phyloP scores from a whole-genome alignment of 2,329 filamentous ascomycete genomes.

The Waltergamsia citrina region DNA sequence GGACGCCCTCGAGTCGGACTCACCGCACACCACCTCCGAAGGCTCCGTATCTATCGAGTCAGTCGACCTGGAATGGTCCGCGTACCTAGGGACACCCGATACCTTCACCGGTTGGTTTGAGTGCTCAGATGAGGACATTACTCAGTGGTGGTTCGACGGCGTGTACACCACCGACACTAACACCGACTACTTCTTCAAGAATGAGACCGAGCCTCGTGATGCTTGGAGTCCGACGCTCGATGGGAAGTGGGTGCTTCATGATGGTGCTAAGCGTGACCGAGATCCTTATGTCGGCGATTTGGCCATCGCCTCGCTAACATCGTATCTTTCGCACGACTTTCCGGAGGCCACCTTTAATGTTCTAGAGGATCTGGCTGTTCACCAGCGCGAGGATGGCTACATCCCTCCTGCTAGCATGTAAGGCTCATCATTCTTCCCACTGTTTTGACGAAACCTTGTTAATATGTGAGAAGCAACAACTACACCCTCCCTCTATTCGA shows the following conservation, averaged over 20 bases:
- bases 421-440: conserved; percentile 10
- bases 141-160: conserved; percentile 43
- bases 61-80: conserved; percentile 31
- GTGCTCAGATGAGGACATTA: conserved; percentile 37
- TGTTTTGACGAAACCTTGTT: no score
- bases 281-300: conserved; percentile 44
- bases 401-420: conserved; percentile 44
- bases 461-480: no score
- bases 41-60: conserved; percentile 33
- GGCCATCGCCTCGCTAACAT: conserved; percentile 36
- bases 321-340: conserved; percentile 35
- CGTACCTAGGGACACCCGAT: conserved; percentile 34
- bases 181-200: conserved; percentile 32
- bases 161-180: conserved; percentile 42
- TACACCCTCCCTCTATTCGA: conserved; percentile 40
- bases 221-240: conserved; percentile 31
- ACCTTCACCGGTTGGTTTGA: conserved; percentile 42
- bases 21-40: conserved; percentile 29
- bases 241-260: conserved; percentile 35
- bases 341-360: conserved; percentile 32
- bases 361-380: conserved; percentile 35
- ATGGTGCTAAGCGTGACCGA: conserved; percentile 41
- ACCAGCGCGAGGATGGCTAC: conserved; percentile 41
- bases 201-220: conserved; percentile 37
- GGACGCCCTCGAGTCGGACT: conserved; percentile 30